phyloP scores from a whole-genome alignment of 164 flowering plant genomes.

The Santalum album region DNA sequence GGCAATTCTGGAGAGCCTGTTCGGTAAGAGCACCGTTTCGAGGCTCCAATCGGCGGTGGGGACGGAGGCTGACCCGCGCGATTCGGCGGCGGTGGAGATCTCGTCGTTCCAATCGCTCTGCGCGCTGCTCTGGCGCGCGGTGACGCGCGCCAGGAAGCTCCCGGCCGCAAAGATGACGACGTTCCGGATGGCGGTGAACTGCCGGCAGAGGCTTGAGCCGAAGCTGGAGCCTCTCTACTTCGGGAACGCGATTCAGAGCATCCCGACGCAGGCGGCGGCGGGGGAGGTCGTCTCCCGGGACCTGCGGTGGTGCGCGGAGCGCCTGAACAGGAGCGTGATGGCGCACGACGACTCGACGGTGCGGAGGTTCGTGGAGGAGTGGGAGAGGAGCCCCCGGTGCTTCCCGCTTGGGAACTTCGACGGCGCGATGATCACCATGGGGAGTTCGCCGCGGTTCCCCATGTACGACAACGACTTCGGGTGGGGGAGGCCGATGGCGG shows the following conservation, averaged over 20 bases:
- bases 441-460: slow-evolving; percentile 80
- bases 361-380: slow-evolving; percentile 41
- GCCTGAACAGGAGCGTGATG: slow-evolving; percentile 40
- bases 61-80: background rate
- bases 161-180: slow-evolving; percentile 35
- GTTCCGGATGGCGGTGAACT: slow-evolving; percentile 53
- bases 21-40: background rate
- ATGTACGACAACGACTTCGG: slow-evolving; percentile 91
- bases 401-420: slow-evolving; percentile 74
- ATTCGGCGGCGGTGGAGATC: slow-evolving; percentile 28
- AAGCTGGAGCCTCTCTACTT: slow-evolving; percentile 38
- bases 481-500: slow-evolving; percentile 80
- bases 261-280: slow-evolving; percentile 43
- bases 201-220: slow-evolving; percentile 45
- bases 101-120: slow-evolving; percentile 63
- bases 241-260: slow-evolving; percentile 73
- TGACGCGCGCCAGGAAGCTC: slow-evolving; percentile 49
- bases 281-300: slow-evolving; percentile 45
- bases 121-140: slow-evolving; percentile 48
- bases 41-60: background rate
- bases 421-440: slow-evolving; percentile 74
- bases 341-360: slow-evolving; percentile 44
- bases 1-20: slow-evolving; percentile 15
- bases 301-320: slow-evolving; percentile 58
- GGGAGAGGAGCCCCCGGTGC: slow-evolving; percentile 58